Evolutionary conservation across 768 basidiomycete genomes (phyloP), one percentile per base, ranked within the genome.

Genomic region (Amanita rimosa): DNA sequence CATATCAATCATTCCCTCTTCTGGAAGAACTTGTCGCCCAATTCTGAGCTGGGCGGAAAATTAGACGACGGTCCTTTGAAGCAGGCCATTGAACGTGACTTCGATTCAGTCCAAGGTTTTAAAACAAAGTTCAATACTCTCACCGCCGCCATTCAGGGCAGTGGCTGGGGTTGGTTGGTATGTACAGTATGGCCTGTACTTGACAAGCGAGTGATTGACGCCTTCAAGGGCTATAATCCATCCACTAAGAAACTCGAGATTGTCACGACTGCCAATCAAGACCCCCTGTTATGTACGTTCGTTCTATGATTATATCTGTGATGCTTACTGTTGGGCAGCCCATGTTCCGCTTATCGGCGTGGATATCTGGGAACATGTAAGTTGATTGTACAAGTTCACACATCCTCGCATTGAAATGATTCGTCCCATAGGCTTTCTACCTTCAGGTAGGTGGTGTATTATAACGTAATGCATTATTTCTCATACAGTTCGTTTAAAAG

Each of bases 91-190:
- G 73, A 81, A 55, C 70, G 75, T 38, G 84, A 87, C 57, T 99
- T 97, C 60, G 93, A 94, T 10, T 84, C 84, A 3, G 68, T 97
- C 46, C 92, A 93, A 11, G 78, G 67, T 19, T 81, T 98, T 63
- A 93, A 95, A 73, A 83, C 81, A 57, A 73, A 76, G 53, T 78
- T 97, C 65, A 97, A 95, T 66, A 67, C 92, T 21, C 76, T 75
- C 53, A 95, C 95, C 19, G 91, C 85, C 27, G 92, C 76, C 46
- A 85, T 99, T 48, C 96, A 99, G 67, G 96, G 96, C 22, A 91
- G 87, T 56, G 96, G 96, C 2, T 99, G 96, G 96, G 95, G 94
- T 39, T 99, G 96, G 96, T 75, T 99, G 51, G 91, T 83, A 56
- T 53, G 74, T 69, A 34, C 22, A 3, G 3, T 2, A 5, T 19